These are phyloP conservation scores for Kodamaea sagamina DNA, from an alignment of 805 yeast species.

Conservation along the genomic window DNA sequence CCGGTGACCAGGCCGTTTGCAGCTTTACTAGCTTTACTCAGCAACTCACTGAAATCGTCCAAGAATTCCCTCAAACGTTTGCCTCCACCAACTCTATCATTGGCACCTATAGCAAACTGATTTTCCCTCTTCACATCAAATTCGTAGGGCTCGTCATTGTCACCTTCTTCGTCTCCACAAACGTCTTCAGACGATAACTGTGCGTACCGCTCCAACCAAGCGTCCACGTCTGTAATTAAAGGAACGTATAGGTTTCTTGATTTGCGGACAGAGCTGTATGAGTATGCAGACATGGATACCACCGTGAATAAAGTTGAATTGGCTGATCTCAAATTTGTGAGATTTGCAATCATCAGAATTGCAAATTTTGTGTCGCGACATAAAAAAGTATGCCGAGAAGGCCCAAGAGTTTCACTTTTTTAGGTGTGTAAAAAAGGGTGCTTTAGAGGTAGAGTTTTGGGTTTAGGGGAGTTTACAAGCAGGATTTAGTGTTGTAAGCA, in stretches of 20 bases:
- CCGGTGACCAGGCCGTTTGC: too few relatives aligned
- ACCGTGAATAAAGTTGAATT: background rate
- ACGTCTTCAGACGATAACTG: background rate
- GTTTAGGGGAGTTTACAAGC: too few relatives aligned
- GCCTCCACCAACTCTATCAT: too few relatives aligned
- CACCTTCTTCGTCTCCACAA: background rate
- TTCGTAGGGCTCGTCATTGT: background rate
- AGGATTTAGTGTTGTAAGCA: too few relatives aligned
- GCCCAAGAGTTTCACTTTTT: too few relatives aligned
- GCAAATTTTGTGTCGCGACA: conserved; percentile 5
- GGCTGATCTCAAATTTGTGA: conserved; percentile 1
- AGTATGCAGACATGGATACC: background rate
- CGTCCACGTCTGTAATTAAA: conserved; percentile 5
- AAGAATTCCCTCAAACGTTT: too few relatives aligned
- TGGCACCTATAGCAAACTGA: too few relatives aligned
- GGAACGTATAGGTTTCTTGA: background rate
- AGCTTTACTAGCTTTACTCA: too few relatives aligned
- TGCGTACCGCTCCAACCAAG: conserved; percentile 1
- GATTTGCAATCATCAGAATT: conserved; percentile 4
- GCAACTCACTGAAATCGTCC: too few relatives aligned
- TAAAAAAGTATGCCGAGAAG: background rate
- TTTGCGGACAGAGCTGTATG: background rate
- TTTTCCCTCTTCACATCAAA: too few relatives aligned
- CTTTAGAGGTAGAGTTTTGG: too few relatives aligned
- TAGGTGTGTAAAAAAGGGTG: too few relatives aligned